Evolutionary conservation across 495 filamentous ascomycete genomes (phyloP), one percentile per base, ranked within the genome.

Genomic region (Astrothelium macrocarpum): DNA sequence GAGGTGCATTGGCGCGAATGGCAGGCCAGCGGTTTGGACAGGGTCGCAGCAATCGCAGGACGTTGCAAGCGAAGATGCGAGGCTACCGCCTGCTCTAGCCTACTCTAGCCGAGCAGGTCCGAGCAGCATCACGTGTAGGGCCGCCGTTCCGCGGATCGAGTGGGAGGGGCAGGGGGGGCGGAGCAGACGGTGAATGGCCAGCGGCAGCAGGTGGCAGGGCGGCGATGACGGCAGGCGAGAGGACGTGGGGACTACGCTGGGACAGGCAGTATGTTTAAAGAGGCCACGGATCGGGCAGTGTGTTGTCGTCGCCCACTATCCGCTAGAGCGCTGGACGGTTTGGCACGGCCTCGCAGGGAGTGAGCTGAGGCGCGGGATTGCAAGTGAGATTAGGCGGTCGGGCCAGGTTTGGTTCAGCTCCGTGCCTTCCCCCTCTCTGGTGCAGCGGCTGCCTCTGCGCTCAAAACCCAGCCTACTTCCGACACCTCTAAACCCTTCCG

Each of bases 391-490:
- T 59, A 34, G 56, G 56, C 32, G 56, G 56, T 26, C 56, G 31
- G 59, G 36, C 28, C 12, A 5, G 59, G 31, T 16, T 4, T n/a
- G 28, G 32, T 60, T 60, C 49, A 56, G 49, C 49, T 56, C 49
- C 49, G 49, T 56, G 49, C 49, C 49, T 56, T 56, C 49, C 49
- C 49, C 49, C 49, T 56, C 49, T 56, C 49, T 56, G 49, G 49
- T 29, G 45, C 45, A 49, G 45, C 45, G 45, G 14, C 45, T 49
- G 49, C 49, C 49, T 56, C 49, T 56, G 49, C 49, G 49, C 49
- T 56, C 49, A 56, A 56, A 56, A 56, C 49, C 49, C 49, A 56
- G 49, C 49, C 49, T 56, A 56, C 49, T 56, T 56, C 49, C 49
- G 49, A 56, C 49, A 56, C 20, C 49, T 56, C 49, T 56, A 56